Evolutionary conservation across 2,329 filamentous ascomycete species (phyloP).

Genomic region (Tolypocladium nubicola): DNA sequence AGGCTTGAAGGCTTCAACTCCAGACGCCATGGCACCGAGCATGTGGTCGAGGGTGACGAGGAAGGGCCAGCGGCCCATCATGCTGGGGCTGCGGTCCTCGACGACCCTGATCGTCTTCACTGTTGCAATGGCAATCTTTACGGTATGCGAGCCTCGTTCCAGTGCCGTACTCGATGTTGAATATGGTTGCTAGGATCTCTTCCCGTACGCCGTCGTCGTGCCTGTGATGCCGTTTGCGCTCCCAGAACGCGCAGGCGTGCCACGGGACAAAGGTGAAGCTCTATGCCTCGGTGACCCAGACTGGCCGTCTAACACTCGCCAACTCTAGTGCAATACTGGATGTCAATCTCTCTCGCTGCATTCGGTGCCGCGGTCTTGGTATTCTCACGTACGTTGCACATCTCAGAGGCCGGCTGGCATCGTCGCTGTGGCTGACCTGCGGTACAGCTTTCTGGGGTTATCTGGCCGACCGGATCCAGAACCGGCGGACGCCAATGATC

Average conservation of each 20-base stretch:
- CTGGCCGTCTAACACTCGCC: neutral
- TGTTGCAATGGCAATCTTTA: conserved; percentile 22
- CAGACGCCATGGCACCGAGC: conserved; percentile 8
- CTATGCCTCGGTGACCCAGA: neutral
- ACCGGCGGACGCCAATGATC: conserved; percentile 22
- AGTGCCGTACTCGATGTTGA: neutral
- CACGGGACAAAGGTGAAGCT: conserved; percentile 8
- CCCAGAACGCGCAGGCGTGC: conserved; percentile 13
- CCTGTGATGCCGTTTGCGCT: conserved; percentile 22
- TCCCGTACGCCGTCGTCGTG: conserved; percentile 23
- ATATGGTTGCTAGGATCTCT: conserved; percentile 17
- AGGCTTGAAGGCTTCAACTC: neutral
- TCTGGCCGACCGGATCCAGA: conserved; percentile 21
- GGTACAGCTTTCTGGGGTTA: conserved; percentile 23
- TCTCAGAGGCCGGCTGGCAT: neutral
- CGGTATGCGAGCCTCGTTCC: conserved; percentile 9
- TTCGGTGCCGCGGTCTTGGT: conserved; percentile 19
- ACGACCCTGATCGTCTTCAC: conserved; percentile 19
- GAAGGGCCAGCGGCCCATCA: conserved; percentile 13
- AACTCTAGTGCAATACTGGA: conserved; percentile 20
- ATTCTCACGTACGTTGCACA: conserved; percentile 16
- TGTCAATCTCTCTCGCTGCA: conserved; percentile 23
- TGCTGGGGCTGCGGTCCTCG: conserved; percentile 20
- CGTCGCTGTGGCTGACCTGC: neutral
- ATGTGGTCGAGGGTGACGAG: conserved; percentile 6